Evolutionary conservation across 306 rosid genomes (phyloP), one percentile per base, ranked within the genome.

Genomic region (Purshia tridentata): DNA sequence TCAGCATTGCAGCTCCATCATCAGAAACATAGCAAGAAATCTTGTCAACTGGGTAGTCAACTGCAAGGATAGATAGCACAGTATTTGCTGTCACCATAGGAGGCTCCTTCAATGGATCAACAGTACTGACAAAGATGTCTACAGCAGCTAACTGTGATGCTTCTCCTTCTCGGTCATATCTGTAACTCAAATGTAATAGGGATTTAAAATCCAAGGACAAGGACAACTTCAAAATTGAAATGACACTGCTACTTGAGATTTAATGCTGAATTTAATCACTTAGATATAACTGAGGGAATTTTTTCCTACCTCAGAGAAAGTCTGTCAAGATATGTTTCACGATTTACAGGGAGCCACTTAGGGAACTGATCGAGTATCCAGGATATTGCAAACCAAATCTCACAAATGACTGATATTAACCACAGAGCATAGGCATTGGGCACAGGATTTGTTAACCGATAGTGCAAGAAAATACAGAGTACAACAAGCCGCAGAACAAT

Each of bases 351-450:
- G 41, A 91, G 86, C 98, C 98, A 94, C 86, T 94, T 94, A 0
- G 96, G 98, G 72, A 94, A 89, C 83, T 94, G 98, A 94, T 94
- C 98, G 65, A 94, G 84, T 72, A 94, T 91, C 98, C 98, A 94
- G 55, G 98, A 94, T 0, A 94, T 77, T 48, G 98, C 97, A 67
- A 94, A 94, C 98, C 98, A 94, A 77, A 94, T 88, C 90, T 94
- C 98, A 80, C 98, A 94, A 67, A 94, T 91, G 77, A 94, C 98
- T 3, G 97, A 94, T 77, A 91, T 75, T 67, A 94, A 68, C 98
- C 98, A 94, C 75, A 94, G 76, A 14, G 91, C 85, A 70, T 66
- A 91, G 56, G 98, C 98, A 86, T 94, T 89, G 69, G 76, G 84
- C 69, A 94, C 98, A n/a, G 97, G 98, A 83, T 94, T 91, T 29